Evolutionary conservation across 768 basidiomycete species (phyloP).

Genomic region (Sarcodon aspratus): DNA sequence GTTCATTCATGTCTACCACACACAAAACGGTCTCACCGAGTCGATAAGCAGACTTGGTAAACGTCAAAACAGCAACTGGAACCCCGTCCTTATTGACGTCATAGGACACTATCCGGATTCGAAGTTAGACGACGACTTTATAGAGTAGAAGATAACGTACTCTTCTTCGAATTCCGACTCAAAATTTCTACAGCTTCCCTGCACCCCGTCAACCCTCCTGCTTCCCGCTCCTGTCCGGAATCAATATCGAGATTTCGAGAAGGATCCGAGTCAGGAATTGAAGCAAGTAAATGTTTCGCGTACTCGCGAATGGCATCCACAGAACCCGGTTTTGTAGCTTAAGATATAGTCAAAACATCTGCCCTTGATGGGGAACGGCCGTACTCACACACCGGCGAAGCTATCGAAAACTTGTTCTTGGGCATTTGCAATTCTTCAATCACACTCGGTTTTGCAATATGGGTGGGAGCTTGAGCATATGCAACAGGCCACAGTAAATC

Average conservation of each 20-base stretch:
- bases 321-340: neutral
- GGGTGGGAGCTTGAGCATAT: neutral
- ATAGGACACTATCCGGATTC: constrained; percentile 56
- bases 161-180: constrained; percentile 82
- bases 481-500: constrained; percentile 75
- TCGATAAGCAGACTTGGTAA: constrained; percentile 84
- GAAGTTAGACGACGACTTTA: neutral
- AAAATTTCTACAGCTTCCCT: constrained; percentile 86
- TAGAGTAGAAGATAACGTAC: constrained; percentile 27
- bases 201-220: constrained; percentile 54
- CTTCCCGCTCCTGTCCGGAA: constrained; percentile 28
- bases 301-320: neutral
- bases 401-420: neutral
- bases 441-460: neutral
- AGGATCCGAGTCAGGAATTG: constrained; percentile 14
- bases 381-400: neutral
- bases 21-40: constrained; percentile 90
- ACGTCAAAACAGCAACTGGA: constrained; percentile 82
- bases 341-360: neutral
- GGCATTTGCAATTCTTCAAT: neutral
- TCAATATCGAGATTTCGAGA: constrained; percentile 21
- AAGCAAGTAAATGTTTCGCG: neutral
- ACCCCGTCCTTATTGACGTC: constrained; percentile 92
- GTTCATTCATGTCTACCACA: constrained; percentile 77
- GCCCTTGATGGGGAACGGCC: neutral